These are phyloP conservation scores for Penicillium longicatenatum DNA, from an alignment of 495 filamentous ascomycete species.

Conservation along the genomic window DNA sequence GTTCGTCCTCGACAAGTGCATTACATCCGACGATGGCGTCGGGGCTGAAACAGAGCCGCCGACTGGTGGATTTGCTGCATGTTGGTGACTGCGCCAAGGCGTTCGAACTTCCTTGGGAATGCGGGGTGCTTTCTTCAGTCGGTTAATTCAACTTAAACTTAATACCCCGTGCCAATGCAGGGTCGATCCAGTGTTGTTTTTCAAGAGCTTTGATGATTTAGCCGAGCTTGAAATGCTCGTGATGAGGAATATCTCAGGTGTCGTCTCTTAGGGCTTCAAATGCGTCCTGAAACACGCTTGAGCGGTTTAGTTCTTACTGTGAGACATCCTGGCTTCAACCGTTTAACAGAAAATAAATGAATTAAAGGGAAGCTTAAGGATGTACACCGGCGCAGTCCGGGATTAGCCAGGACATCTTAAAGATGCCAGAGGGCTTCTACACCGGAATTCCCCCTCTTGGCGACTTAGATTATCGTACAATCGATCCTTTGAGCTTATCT, in stretches of 20 bases:
- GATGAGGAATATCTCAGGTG: no score
- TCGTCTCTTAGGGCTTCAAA: no score
- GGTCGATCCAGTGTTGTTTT: not conserved
- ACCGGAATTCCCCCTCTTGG: not conserved
- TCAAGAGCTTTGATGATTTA: not conserved
- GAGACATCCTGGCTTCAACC: not conserved
- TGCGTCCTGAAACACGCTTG: not conserved
- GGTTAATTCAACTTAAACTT: not conserved
- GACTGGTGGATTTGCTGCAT: slow-evolving; percentile 2
- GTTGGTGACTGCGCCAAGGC: not conserved
- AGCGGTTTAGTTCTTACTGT: not conserved
- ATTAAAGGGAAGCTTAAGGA: no score
- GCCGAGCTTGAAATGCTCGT: not conserved
- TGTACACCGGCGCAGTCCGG: no score
- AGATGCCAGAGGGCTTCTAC: no score
- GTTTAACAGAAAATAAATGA: not conserved
- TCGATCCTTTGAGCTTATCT: no score
- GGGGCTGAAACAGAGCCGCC: not conserved
- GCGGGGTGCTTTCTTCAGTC: not conserved
- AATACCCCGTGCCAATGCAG: not conserved
- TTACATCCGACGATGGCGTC: not conserved
- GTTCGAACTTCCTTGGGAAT: not conserved
- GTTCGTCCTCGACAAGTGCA: not conserved
- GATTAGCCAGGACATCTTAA: no score
- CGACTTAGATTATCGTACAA: not conserved